Evolutionary conservation across 352 stramenopile genomes (phyloP).

Genomic region (Globisporangium spiculum): DNA sequence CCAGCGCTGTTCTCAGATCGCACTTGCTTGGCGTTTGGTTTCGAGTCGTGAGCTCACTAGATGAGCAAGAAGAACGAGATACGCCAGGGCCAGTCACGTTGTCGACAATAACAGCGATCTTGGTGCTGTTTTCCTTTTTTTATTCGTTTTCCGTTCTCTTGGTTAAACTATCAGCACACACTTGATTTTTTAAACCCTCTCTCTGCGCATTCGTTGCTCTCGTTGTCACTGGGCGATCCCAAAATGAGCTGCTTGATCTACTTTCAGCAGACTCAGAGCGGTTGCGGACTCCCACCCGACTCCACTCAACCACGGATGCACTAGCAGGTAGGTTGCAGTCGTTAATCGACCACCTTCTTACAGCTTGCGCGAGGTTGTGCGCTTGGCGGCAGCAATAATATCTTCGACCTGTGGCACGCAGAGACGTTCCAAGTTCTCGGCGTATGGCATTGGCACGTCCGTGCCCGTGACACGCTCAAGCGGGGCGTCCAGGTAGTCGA

Average conservation of each 20-base stretch:
- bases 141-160: constrained; percentile 2
- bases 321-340: not conserved
- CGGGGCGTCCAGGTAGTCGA: constrained; percentile 99
- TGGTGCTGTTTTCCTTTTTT: constrained; percentile 10
- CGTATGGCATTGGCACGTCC: constrained; percentile 99
- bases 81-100: not conserved
- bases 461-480: constrained; percentile 96
- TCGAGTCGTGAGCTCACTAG: not conserved
- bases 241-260: constrained; percentile 2
- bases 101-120: constrained; percentile 10
- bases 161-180: constrained; percentile 12
- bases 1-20: not conserved
- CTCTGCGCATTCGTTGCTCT: not conserved
- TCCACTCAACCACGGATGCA: not conserved
- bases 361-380: constrained; percentile 72
- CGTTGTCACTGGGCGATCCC: not conserved
- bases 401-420: constrained; percentile 95
- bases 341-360: constrained; percentile 32
- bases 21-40: not conserved
- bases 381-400: constrained; percentile 92
- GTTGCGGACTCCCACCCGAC: not conserved
- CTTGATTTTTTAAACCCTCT: constrained; percentile 3
- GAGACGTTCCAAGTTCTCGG: constrained; percentile 94
- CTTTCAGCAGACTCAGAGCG: not conserved
- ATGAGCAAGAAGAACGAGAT: not conserved